A percentile compares a stretch with the other conserved stretches of the same genome.
Conservation (phyloP, 2,329 filamentous ascomycete species). For the Metarhizium guizhouense region DNA sequence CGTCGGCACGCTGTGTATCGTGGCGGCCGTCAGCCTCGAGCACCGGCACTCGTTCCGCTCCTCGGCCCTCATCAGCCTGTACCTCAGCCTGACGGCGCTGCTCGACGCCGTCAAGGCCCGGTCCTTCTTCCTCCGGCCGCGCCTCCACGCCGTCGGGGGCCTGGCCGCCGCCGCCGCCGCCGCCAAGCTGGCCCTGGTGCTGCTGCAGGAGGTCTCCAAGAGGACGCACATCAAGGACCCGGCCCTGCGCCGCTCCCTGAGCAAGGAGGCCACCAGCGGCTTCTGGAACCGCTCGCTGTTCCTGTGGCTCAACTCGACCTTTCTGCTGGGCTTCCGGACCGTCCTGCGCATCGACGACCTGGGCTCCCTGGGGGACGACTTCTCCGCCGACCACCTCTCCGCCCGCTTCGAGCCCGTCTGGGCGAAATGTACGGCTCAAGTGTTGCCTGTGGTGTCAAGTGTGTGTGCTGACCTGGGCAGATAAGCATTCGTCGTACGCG, state of each 20-base stretch:
- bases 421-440: background rate
- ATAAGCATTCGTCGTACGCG: constrained; percentile 1
- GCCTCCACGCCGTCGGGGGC: constrained; percentile 13
- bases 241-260: background rate
- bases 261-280: constrained; percentile 14
- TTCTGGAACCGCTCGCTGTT: constrained; percentile 16
- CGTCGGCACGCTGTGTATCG: constrained; percentile 14
- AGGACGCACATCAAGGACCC: background rate
- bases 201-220: constrained; percentile 24
- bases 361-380: constrained; percentile 13
- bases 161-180: constrained; percentile 21
- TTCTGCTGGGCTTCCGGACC: constrained; percentile 21
- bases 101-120: constrained; percentile 30
- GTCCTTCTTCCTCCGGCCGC: constrained; percentile 11
- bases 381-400: constrained; percentile 3
- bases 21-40: constrained; percentile 19
- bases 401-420: background rate
- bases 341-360: constrained; percentile 22
- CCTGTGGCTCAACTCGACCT: constrained; percentile 19
- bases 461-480: background rate
- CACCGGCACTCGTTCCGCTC: constrained; percentile 27
- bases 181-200: constrained; percentile 23
- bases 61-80: constrained; percentile 29
- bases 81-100: constrained; percentile 29
- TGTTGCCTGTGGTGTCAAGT: background rate